phyloP scores from a whole-genome alignment of 2,329 filamentous ascomycete genomes.

The Chaetomium olivaceum region DNA sequence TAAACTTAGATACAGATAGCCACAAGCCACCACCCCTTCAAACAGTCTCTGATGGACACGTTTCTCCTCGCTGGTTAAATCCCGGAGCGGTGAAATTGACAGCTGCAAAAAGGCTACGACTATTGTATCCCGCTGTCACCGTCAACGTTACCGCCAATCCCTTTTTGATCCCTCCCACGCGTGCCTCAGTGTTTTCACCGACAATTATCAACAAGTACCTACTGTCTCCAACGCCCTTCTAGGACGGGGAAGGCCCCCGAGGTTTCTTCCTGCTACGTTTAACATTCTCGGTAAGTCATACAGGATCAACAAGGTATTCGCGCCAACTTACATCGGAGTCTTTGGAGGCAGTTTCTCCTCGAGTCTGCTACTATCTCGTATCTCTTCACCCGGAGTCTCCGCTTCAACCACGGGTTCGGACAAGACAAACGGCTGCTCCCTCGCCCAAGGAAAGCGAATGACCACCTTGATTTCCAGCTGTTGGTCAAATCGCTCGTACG shows the following conservation, averaged over 20 bases:
- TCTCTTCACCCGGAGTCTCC: not conserved
- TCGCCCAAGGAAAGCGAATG: constrained; percentile 19
- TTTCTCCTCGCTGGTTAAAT: constrained; percentile 29
- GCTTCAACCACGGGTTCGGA: not conserved
- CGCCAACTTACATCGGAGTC: not conserved
- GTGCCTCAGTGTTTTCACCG: not conserved
- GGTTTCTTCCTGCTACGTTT: not conserved
- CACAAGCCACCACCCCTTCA: too few relatives aligned
- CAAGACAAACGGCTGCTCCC: not conserved
- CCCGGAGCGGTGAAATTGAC: too few relatives aligned
- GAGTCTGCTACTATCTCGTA: not conserved
- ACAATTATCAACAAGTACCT: not conserved
- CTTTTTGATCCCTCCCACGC: not conserved
- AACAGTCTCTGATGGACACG: too few relatives aligned
- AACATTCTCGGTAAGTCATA: not conserved
- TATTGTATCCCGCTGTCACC: too few relatives aligned
- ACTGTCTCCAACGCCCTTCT: not conserved
- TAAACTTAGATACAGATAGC: too few relatives aligned
- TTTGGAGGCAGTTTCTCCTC: not conserved
- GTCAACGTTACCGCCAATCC: not conserved
- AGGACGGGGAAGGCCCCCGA: not conserved
- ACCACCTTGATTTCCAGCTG: constrained; percentile 20
- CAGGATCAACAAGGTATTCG: not conserved
- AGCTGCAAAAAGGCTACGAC: too few relatives aligned
- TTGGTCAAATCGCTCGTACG: constrained; percentile 18